phyloP scores from a whole-genome alignment of 1,139 yeast genomes.

The Pichia sp. region DNA sequence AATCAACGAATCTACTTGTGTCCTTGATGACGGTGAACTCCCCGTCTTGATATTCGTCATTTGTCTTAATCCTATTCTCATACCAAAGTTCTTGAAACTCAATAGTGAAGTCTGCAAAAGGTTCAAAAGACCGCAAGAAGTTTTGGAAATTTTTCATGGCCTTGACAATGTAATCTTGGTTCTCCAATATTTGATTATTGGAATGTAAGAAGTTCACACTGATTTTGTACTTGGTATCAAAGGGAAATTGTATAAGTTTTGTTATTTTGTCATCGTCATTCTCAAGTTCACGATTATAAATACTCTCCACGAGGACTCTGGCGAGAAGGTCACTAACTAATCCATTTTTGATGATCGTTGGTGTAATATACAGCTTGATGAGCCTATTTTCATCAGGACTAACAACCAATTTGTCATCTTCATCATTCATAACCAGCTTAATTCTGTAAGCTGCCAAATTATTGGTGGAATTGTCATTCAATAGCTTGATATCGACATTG shows the following conservation, averaged over 20 bases:
- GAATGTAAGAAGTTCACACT: conserved; percentile 60
- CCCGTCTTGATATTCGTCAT: conserved; percentile 6
- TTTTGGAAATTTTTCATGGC: conserved; percentile 40
- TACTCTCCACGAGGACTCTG: conserved; percentile 30
- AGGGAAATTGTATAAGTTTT: conserved; percentile 18
- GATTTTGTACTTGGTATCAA: conserved; percentile 20
- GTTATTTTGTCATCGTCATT: background rate
- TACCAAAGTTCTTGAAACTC: conserved; percentile 77
- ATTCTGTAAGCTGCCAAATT: conserved; percentile 16
- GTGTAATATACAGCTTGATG: conserved; percentile 28
- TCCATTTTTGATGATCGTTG: conserved; percentile 27
- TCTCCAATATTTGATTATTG: conserved; percentile 41
- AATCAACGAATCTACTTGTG: conserved; percentile 65
- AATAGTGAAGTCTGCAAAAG: conserved; percentile 62
- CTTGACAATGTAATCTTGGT: conserved; percentile 29
- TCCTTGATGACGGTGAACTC: conserved; percentile 25
- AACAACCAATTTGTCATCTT: conserved; percentile 26
- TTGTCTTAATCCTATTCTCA: conserved; percentile 21
- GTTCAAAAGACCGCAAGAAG: conserved; percentile 35
- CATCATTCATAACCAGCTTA: conserved; percentile 24
- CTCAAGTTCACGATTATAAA: conserved; percentile 33
- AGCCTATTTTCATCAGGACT: conserved; percentile 32
- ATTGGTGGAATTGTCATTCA: background rate
- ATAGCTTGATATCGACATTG: conserved; percentile 1
- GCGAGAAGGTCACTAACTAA: conserved; percentile 32